Base-by-base conservation (phyloP, 2,329 filamentous ascomycete species). In the Endothia cerciana region DNA sequence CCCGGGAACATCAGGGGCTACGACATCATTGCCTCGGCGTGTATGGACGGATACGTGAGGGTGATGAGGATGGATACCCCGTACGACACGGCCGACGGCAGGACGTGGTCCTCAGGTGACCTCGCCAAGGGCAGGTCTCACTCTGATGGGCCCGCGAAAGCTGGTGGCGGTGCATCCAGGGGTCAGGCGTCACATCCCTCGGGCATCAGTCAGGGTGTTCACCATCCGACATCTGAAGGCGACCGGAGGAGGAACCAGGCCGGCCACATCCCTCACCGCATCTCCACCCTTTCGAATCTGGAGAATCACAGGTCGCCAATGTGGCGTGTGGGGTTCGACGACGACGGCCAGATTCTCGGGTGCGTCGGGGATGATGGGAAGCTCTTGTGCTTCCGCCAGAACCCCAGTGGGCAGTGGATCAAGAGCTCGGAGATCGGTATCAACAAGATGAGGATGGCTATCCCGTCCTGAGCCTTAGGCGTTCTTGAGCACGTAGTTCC, bases 21-120 rank as follows among this genome's bases (percentile, higher is more conserved):
- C 75, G 95, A 99, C 76, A 85, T 94, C 65, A 86, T 98, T 71
- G 95, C 94, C 3, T 96, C 94, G 6, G 94, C 93, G 2, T 95
- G 92, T 75, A 96, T 96, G 77, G 95, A 99, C 75, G 94, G 95
- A 3, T 89, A 88, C 71, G 88, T 97, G 49, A 86, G 94, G 49
- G 90, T 99, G n/a, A 97, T 96, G 74, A 89, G 94, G 72, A 77
- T 97, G 22, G 87, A 89, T 43, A 91, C 90, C 0, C 83, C 85
- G 0, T 78, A 78, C 68, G 75, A 72, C 69, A 78, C 73, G 68
- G 80, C 77, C 68, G 84, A 79, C 71, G 84, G 76, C 57, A 84
- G 80, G 70, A 79, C 79, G 6, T 88, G 82, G 85, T 80, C 82
- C 5, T 75, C 77, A 7, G 73, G 77, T 6, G 81, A 84, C 68